Base-by-base conservation (phyloP, 768 basidiomycete species). In the Panellus pusillus region DNA sequence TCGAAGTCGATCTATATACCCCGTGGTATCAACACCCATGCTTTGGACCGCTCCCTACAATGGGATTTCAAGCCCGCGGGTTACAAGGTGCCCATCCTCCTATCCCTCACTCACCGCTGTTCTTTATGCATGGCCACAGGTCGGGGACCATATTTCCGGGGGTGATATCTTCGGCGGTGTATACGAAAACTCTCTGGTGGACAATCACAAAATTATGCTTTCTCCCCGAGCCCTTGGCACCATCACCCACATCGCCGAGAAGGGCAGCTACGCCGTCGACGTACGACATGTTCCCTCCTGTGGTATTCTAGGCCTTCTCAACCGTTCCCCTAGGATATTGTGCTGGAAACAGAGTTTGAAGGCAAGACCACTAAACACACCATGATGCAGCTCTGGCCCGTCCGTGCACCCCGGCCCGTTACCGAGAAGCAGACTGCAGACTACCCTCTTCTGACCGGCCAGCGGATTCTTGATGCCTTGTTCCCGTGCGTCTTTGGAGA, bases 1-100 rank as follows among this genome's bases (percentile, higher is more conserved):
- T 98, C 97, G 41, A 89, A 98, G 65, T 97, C 93, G n/a, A 99
- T 99, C 66, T 99, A 99, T 73, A 98, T 99, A 58, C 97, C 97
- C 60, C 89, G 94, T 65, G 97, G 97, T 51, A 98, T 99, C 72
- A 98, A 98, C 73, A 98, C 97, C 31, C 86, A 95, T 60, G 91
- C 95, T 20, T 82, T 99, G 24, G 91, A 93, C 68, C 86, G 97
- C 45, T 78, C 78, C 17, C 71, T 94, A 57, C 78, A 91, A 68
- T 99, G 97, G 97, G 97, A 99, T 69, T 99, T 98, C 70, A 89
- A 82, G 47, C 95, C 94, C 9, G 74, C 81, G 9, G 76, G 81
- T 42, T 91, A 84, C 77, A 91, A 89, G 74, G 89, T 90, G 64
- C 19, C 62, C 59, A 40, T 18, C 55, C 38, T 28, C 46, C 37